A percentile compares a stretch with the other conserved stretches of the same genome.
phyloP scores from a whole-genome alignment of 176 grass and related monocot genomes.

The Raddia guianensis region DNA sequence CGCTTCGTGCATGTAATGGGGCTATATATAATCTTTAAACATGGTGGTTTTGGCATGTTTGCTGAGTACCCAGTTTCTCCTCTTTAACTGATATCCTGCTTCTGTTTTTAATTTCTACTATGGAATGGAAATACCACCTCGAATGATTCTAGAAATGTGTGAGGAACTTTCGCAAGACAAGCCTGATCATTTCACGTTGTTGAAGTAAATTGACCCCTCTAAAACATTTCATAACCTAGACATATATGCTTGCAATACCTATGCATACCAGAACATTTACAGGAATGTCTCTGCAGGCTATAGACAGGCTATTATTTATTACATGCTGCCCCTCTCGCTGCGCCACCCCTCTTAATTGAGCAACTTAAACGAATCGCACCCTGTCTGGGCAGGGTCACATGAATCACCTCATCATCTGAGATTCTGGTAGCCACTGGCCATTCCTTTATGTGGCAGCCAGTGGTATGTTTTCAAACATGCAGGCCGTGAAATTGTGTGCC shows the following conservation, averaged over 20 bases:
- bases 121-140: background rate
- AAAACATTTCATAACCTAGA: background rate
- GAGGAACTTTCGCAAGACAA: background rate
- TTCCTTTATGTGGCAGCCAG: constrained; percentile 21
- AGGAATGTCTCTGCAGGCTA: background rate
- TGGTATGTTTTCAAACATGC: constrained; percentile 22
- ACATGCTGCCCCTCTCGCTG: background rate
- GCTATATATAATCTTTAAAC: constrained; percentile 26
- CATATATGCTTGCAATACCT: background rate
- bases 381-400: constrained; percentile 34
- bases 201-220: background rate
- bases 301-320: constrained; percentile 37
- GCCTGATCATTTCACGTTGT: background rate
- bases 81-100: background rate
- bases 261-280: background rate
- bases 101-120: background rate
- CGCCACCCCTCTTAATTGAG: constrained; percentile 30
- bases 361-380: constrained; percentile 11
- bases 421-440: background rate
- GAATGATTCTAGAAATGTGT: background rate
- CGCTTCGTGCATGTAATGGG: background rate
- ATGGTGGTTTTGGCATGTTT: constrained; percentile 16
- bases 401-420: constrained; percentile 34
- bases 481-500: constrained; percentile 3
- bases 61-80: background rate